Evolutionary conservation across 768 basidiomycete species (phyloP).

Genomic region (Pisolithus orientalis): DNA sequence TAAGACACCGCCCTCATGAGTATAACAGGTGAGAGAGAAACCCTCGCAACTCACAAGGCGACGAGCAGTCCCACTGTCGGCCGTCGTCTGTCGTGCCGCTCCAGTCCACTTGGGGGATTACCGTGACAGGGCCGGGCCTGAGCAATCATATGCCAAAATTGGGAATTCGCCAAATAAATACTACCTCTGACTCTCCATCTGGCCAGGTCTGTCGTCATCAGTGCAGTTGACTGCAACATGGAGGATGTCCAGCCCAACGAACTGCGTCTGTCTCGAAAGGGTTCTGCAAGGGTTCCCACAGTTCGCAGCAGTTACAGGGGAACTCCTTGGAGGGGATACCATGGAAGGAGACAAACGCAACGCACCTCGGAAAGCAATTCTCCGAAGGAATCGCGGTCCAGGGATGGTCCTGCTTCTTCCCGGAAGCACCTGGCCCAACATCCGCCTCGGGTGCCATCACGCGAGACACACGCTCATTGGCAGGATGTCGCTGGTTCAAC

Average conservation of each 20-base stretch:
- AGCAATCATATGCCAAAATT: constrained; percentile 2
- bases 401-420: neutral
- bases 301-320: constrained; percentile 9
- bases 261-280: constrained; percentile 29
- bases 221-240: constrained; percentile 4
- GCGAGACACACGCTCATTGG: neutral
- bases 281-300: constrained; percentile 21
- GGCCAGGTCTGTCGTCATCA: neutral
- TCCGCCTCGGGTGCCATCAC: neutral
- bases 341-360: neutral
- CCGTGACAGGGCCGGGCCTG: neutral
- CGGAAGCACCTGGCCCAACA: neutral
- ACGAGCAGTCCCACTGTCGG: constrained; percentile 15
- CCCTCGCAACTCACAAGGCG: constrained; percentile 17
- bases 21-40: neutral
- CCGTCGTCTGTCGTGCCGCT: no score
- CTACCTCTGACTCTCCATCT: neutral
- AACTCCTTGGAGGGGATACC: constrained; percentile 1
- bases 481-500: neutral
- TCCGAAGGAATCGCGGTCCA: neutral
- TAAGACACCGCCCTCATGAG: constrained; percentile 3
- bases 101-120: no score
- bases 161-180: constrained; percentile 17
- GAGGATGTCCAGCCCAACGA: constrained; percentile 39
- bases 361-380: neutral